Conservation (phyloP, 306 rosid species). For the Malus sylvestris region DNA sequence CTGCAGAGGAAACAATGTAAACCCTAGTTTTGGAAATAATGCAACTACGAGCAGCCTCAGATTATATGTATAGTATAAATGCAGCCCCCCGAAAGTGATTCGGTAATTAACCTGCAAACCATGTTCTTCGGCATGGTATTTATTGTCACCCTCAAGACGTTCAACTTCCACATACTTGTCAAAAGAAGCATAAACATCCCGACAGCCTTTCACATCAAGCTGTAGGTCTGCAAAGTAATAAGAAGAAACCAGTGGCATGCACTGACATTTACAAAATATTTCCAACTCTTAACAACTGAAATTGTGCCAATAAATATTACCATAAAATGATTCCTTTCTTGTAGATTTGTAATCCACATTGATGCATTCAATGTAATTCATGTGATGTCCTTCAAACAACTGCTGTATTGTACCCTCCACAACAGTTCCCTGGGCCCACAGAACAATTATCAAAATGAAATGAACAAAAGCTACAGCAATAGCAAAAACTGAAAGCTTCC, state of each 20-base stretch:
- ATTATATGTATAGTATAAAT: not conserved
- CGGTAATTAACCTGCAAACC: constrained; percentile 69
- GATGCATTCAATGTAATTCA: constrained; percentile 93
- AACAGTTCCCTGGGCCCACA: constrained; percentile 74
- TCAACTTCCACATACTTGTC: constrained; percentile 94
- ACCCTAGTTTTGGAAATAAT: not conserved
- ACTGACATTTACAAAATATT: not conserved
- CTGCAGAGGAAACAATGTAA: not conserved
- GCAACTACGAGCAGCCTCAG: not conserved
- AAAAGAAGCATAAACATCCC: constrained; percentile 88
- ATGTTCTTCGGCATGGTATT: constrained; percentile 79
- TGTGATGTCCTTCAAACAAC: constrained; percentile 94
- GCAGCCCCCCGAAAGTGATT: not conserved
- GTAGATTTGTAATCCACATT: constrained; percentile 87
- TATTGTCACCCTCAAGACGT: constrained; percentile 88
- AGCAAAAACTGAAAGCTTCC: constrained; percentile 6
- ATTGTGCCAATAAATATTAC: constrained; percentile 34
- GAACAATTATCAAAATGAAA: not conserved
- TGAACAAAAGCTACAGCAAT: constrained; percentile 5
- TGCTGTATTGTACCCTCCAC: constrained; percentile 95
- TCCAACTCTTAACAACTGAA: constrained; percentile 8
- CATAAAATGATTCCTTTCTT: constrained; percentile 93
- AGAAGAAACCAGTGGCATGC: constrained; percentile 2
- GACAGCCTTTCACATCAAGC: constrained; percentile 93
- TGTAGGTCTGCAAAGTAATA: constrained; percentile 60